Base-by-base conservation (phyloP, 495 filamentous ascomycete species). In the Parmelia sp. region DNA sequence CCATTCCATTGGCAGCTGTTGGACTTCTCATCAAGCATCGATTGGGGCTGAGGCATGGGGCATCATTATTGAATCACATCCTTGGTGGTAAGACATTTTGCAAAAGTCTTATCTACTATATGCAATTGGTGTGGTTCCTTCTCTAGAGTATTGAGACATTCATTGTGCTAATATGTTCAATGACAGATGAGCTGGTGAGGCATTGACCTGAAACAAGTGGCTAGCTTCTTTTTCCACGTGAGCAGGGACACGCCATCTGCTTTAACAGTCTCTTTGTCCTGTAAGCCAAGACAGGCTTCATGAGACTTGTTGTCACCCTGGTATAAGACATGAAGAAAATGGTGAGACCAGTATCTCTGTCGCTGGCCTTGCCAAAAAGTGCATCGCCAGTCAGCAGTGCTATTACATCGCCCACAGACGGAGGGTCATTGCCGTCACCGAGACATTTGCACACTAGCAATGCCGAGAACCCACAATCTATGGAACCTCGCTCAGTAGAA, bases 341-440 rank as follows among this genome's bases (percentile, higher is more conserved):
- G 31, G 35, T 51, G 9, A 65, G 63, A 58, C 66, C 62, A 7
- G 45, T 53, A 33, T 63, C 64, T 39, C 58, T 71, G 14, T 64
- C 64, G 12, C 27, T 71, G 31, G 40, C 64, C n/a, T 57, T 67
- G 45, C 62, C 69, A 31, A 56, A 35, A 55, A 60, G 49, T 29
- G 55, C 49, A 29, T 69, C 69, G 23, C 55, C 62, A 11, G 62
- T 69, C 6, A 67, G 64, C 55, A 67, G 64, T 29, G 45, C 62
- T 12, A 61, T 69, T 14, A 65, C 62, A 17, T 71, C 69, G 21
- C 39, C 61, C 11, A 57, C 61, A 35, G 64, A 66, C 27, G 19
- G 51, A 27, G 59, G 15, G 56, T 60, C 21, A 6, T 58, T 42
- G 29, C 12, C 62, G 5, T 67, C 69, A n/a, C 69, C 67, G 37